Evolutionary conservation across 1,284 basidiomycete species (phyloP), one percentile per base, ranked within the genome.

Genomic region (Hortiboletus rubellus): DNA sequence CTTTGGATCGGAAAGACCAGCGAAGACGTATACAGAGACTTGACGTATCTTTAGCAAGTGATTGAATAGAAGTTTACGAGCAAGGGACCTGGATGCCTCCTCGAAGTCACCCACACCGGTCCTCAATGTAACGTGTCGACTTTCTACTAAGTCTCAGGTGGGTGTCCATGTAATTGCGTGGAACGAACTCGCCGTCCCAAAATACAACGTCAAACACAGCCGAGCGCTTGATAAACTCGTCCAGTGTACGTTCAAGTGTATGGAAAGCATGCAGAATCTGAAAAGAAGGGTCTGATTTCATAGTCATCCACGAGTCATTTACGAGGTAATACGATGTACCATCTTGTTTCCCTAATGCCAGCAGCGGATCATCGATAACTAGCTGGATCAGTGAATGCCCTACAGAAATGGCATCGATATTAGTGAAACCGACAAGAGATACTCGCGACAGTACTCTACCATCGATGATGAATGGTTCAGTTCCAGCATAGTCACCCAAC

Each of bases 401-500:
- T 85, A 18, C 0, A 31, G 45, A 48, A 34, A 37, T 3, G n/a
- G 12, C 2, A 11, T 12, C 6, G 24, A 59, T 10, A 44, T 59
- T 9, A 61, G 59, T 34, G 34, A 51, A 37, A 43, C 7, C 37
- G 24, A 18, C 5, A 40, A 40, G 10, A n/a, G 27, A 59, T 11
- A n/a, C 37, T 18, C 14, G 47, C 33, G 14, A 57, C n/a, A 50
- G 55, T 60, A 44, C 50, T 42, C 14, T 63, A 83, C 86, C 86
- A 67, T 89, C 85, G 52, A 89, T 74, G 31, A 87, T 66, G 64
- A 89, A 89, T n/a, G 78, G 76, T 64, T 89, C 86, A 37, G 69
- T 77, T 1, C 87, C 87, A 34, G 83, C 86, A 65, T 85, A 88
- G 66, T 88, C 87, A 14, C 86, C 85, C 33, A 89, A 71, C 5